Evolutionary conservation across 495 filamentous ascomycete species (phyloP), one percentile per base, ranked within the genome.

Genomic region (Geopyxis carbonaria): DNA sequence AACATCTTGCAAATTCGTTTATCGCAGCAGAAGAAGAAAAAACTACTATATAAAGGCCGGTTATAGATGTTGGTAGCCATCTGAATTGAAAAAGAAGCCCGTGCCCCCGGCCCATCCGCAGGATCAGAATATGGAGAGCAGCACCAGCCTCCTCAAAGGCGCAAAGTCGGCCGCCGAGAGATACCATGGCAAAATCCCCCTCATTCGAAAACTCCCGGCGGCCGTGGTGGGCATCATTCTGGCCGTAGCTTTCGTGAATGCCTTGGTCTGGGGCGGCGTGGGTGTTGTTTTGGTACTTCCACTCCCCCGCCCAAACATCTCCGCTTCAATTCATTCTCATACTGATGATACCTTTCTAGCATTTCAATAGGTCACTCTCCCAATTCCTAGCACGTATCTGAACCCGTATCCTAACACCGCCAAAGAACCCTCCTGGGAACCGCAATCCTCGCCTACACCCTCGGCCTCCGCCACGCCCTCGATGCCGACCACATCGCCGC

Each of bases 401-500:
- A 10, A 22, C 10, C n/a, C 2, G 7, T 13, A 18, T 19, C 32
- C 33, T 34, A 44, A 46, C 34, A 35, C 15, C 48, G 21, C 19
- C 34, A 42, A 42, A 75, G 71, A 4, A 60, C 67, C 3, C 63
- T 93, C 40, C 72, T 85, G 28, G 78, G 76, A 11, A 76, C 83
- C 3, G 79, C 86, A 3, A 72, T 87, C 11, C 68, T 92, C 0
- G 72, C 87, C 10, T 93, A 91, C 57, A 86, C 85, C 0, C 67
- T 97, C 4, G 87, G 89, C 5, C 68, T 97, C 15, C 73, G 89
- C 37, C 87, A 97, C 67, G 89, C 89, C 2, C 74, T 94, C 34
- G 89, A 94, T 55, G 89, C 89, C 11, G 87, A 97, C 59, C 89
- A 97, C 61, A 94, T 97, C 59, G 76, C 78, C 34, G 87, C 85